Base-by-base conservation (phyloP, 352 stramenopile species). In the Pythium sukuiense region DNA sequence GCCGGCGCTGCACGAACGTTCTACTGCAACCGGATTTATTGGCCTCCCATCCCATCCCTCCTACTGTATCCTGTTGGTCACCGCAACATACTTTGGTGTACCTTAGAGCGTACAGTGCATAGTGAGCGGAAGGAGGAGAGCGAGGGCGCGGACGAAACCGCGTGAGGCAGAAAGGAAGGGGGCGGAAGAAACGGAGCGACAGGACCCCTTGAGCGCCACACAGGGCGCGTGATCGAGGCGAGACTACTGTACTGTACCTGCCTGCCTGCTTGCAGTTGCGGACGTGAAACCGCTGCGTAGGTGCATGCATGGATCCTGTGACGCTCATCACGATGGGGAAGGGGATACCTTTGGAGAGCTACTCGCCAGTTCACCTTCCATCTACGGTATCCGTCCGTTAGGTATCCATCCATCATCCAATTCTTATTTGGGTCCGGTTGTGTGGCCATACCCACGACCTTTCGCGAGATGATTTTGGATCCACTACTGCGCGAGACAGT, bases 401-500 rank as follows among this genome's bases (percentile, higher is more conserved):
- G 5, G 32, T 35, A 5, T 35, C 32, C 32, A 35, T 43, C 37
- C 37, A 43, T 43, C 37, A 43, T 43, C 18, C 37, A 13, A 43
- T 43, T 43, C 41, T 48, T 48, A 48, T 48, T 48, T 48, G 41
- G 41, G 41, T 20, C 16, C 41, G 41, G 41, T 48, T 48, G 16
- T 48, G 41, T 48, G 41, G 41, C 41, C 41, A 48, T 18, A 26
- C 6, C 18, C 18, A 18, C 41, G 41, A 48, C 41, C 41, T 48
- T 48, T 48, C 41, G 18, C 14, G 41, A 8, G 41, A 48, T 48
- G 41, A 26, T 20, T 26, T 48, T 24, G 16, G 4, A 13, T 2
- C 20, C 11, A 20, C 50, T 68, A 68, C 61, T 18, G 53, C 49
- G 41, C 9, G 6, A 14, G 61, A 68, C 61, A 61, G 6, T 58